Evolutionary conservation across 83 land plant species (phyloP).

Genomic region (Picea engelmannii): DNA sequence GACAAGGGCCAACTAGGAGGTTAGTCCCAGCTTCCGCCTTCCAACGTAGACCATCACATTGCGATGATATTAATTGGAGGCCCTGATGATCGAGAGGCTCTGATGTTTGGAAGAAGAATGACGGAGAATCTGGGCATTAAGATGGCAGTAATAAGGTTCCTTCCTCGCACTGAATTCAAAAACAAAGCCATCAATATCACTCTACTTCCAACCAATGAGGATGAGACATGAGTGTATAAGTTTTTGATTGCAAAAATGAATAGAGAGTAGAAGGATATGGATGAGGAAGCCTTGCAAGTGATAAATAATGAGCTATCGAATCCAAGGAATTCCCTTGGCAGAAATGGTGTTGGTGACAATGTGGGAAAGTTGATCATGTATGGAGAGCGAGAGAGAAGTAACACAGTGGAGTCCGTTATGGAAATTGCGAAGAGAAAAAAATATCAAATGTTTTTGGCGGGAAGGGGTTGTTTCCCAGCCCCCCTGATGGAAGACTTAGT

Average conservation of each 20-base stretch:
- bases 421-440: constrained; percentile 30
- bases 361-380: constrained; percentile 21
- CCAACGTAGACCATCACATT: constrained; percentile 26
- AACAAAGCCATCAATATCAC: constrained; percentile 25
- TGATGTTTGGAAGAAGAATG: constrained; percentile 74
- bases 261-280: constrained; percentile 12
- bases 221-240: constrained; percentile 5
- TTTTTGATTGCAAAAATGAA: constrained; percentile 27
- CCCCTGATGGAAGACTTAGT: constrained; percentile 31
- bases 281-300: not conserved
- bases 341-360: no score
- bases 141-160: constrained; percentile 47
- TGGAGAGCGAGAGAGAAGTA: constrained; percentile 21
- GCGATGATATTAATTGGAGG: constrained; percentile 85
- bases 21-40: constrained; percentile 20
- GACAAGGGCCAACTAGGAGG: constrained; percentile 60
- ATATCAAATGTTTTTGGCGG: constrained; percentile 39
- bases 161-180: not conserved
- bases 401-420: constrained; percentile 36
- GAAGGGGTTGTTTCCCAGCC: constrained; percentile 9
- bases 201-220: constrained; percentile 16
- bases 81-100: constrained; percentile 86
- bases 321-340: no score
- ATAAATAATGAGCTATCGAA: no score
- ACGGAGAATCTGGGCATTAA: constrained; percentile 74